Evolutionary conservation across 1,139 yeast genomes (phyloP), one percentile per base, ranked within the genome.

Genomic region (Blastobotrys persicus): DNA sequence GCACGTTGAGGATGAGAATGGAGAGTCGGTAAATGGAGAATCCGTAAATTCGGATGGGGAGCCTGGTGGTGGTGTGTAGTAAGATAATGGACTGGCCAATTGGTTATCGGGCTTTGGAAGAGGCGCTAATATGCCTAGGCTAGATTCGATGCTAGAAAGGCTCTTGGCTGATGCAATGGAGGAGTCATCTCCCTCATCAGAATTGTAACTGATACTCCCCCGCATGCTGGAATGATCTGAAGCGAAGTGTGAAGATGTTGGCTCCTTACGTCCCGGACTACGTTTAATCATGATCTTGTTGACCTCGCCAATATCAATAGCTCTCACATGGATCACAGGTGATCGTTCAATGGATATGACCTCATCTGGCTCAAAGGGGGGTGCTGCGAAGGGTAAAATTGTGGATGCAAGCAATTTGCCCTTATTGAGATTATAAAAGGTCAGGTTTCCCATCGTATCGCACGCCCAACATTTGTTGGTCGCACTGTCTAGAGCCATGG

Each of bases 51-150:
- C 28, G 9, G 28, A 5, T 4, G 41, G 41, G 11, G 41, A 37
- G 12, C 41, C 41, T 3, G 41, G 41, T 3, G 41, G 41, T n/a
- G 41, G 41, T 4, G 41, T 37, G 14, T 37, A 37, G 41, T 17
- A 37, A 9, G 41, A 37, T 9, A 37, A 9, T 19, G 41, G 41
- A 18, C 41, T 37, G 7, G 41, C 3, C 41, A 37, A 13, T 5
- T 17, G 11, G 13, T 37, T 34, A 14, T 14, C 13, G 19, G 19
- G 12, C 5, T 4, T 34, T n/a, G 17, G 18, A n/a, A 14, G 18
- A n/a, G 13, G 17, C 11, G 38, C 11, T 6, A 34, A 19, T 7
- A 18, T 16, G 4, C 12, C n/a, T 13, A 37, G n/a, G 26, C 26
- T 17, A 4, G 34, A 31, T 4, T 11, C 34, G 5, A 13, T 9